These are phyloP conservation scores for Aspergillus fumigatiaffinis DNA, from an alignment of 2,329 filamentous ascomycete species.

Conservation along the genomic window DNA sequence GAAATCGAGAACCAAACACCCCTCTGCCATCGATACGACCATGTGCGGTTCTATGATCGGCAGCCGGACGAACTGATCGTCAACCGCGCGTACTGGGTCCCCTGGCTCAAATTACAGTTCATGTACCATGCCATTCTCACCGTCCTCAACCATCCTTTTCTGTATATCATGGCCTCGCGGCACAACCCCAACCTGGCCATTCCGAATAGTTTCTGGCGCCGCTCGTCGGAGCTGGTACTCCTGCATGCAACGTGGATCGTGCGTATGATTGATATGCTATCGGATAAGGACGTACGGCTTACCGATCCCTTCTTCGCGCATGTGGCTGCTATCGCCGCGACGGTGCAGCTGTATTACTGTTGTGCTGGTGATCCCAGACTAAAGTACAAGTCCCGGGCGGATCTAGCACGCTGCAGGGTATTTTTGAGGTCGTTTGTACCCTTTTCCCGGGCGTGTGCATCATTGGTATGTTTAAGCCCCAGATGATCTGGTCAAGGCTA, in stretches of 20 bases:
- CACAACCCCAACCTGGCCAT: conserved; percentile 51
- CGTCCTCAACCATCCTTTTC: conserved; percentile 52
- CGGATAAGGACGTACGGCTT: conserved; percentile 48
- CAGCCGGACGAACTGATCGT: conserved; percentile 44
- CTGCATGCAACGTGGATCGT: conserved; percentile 54
- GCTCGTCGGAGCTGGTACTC: conserved; percentile 50
- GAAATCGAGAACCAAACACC: conserved; percentile 46
- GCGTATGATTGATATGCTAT: conserved; percentile 53
- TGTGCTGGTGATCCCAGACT: conserved; percentile 48
- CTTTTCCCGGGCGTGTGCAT: conserved; percentile 46
- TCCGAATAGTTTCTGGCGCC: conserved; percentile 53
- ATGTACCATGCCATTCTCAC: conserved; percentile 52
- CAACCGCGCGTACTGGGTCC: conserved; percentile 49
- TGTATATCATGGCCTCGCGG: conserved; percentile 52
- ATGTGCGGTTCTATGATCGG: conserved; percentile 51
- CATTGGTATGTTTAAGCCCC: conserved; percentile 36
- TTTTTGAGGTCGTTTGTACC: conserved; percentile 49
- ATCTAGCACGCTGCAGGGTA: conserved; percentile 49
- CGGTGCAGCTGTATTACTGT: conserved; percentile 53
- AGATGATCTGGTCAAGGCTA: neutral
- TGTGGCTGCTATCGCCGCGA: conserved; percentile 50
- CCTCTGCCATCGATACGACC: conserved; percentile 52
- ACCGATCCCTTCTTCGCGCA: conserved; percentile 53
- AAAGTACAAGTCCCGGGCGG: conserved; percentile 51
- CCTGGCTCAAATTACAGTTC: conserved; percentile 53